Conservation (phyloP, 768 basidiomycete species). For the Mycena crocata region DNA sequence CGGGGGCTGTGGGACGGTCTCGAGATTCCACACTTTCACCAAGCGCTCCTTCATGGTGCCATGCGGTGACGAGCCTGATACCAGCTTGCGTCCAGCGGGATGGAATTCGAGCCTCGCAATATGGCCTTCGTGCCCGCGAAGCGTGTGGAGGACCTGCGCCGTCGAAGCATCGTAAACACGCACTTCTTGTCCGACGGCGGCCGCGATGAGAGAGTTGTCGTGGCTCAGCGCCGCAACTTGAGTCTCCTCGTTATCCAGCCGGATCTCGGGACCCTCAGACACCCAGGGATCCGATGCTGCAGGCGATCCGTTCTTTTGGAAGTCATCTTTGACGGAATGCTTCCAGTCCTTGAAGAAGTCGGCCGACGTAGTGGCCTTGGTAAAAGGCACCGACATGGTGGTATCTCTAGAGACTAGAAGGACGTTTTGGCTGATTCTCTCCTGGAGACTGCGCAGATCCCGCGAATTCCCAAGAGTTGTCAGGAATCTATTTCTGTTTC, state of each 20-base stretch:
- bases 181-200: background rate
- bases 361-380: background rate
- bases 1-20: background rate
- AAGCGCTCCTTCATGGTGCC: background rate
- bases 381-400: too few relatives aligned
- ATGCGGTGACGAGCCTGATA: background rate
- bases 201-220: slow-evolving; percentile 1
- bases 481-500: too few relatives aligned
- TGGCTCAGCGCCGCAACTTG: background rate
- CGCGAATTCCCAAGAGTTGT: too few relatives aligned
- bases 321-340: slow-evolving; percentile 7
- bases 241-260: background rate
- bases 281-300: slow-evolving; percentile 5
- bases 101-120: slow-evolving; percentile 9
- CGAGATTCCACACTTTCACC: slow-evolving; percentile 5
- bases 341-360: slow-evolving; percentile 1
- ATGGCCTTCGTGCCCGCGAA: background rate
- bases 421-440: too few relatives aligned
- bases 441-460: too few relatives aligned
- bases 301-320: slow-evolving; percentile 8
- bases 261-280: background rate
- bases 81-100: slow-evolving; percentile 11
- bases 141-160: slow-evolving; percentile 1
- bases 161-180: slow-evolving; percentile 12
- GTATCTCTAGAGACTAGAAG: too few relatives aligned